Conservation (phyloP, 352 stramenopile genomes). For the Globisporangium viniferum region DNA sequence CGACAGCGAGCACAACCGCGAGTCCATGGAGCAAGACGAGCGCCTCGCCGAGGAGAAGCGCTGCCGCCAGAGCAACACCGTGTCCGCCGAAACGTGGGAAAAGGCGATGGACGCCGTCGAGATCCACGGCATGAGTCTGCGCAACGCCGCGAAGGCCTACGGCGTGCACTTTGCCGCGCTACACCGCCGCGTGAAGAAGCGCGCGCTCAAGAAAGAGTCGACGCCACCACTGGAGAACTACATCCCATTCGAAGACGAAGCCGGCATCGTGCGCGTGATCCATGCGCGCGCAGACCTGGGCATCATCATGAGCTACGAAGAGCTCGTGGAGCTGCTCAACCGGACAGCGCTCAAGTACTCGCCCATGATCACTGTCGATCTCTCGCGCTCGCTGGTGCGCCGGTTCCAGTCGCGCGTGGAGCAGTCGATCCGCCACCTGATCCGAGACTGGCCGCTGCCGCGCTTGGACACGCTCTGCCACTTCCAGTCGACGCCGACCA, state of each 20-base stretch:
- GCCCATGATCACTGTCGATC: conserved; percentile 32
- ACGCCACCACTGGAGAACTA: conserved; percentile 48
- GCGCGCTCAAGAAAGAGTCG: conserved; percentile 38
- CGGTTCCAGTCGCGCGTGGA: conserved; percentile 61
- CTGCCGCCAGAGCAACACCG: conserved; percentile 54
- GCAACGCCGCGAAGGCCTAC: conserved; percentile 54
- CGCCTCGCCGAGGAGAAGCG: conserved; percentile 25
- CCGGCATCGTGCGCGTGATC: conserved; percentile 65
- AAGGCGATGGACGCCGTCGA: conserved; percentile 65
- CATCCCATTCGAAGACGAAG: conserved; percentile 61
- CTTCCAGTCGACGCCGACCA: conserved; percentile 15
- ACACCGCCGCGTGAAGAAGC: conserved; percentile 66
- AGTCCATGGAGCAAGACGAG: conserved; percentile 12
- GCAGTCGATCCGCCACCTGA: conserved; percentile 57
- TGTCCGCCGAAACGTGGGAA: conserved; percentile 60
- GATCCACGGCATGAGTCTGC: conserved; percentile 67
- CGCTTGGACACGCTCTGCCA: conserved; percentile 37
- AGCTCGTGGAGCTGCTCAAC: conserved; percentile 62
- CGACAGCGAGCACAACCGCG: conserved; percentile 26
- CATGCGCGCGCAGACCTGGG: conserved; percentile 65
- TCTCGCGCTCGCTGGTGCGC: conserved; percentile 36
- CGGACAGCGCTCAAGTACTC: conserved; percentile 60
- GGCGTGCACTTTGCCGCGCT: conserved; percentile 69
- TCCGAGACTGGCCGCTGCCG: conserved; percentile 55
- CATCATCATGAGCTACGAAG: conserved; percentile 64